These are phyloP conservation scores for Endogone sp. DNA, from an alignment of 192 early-diverging fungal genomes.

Conservation along the genomic window DNA sequence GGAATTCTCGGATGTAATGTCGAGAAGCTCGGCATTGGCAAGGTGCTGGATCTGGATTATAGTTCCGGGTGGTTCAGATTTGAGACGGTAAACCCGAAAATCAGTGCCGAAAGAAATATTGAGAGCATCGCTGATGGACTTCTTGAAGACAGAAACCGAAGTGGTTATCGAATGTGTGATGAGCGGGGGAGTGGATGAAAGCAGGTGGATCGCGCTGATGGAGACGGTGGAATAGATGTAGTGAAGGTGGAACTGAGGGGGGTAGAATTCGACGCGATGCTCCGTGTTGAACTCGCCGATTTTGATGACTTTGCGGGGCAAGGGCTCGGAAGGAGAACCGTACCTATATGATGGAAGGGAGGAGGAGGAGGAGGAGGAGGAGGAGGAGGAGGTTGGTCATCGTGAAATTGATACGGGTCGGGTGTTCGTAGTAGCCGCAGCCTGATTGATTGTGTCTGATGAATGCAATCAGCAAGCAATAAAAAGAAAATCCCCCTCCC, in stretches of 20 bases:
- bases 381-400: conserved; percentile 26
- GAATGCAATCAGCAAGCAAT: neutral
- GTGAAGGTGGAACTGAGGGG: conserved; percentile 32
- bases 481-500: too few species aligned
- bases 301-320: conserved; percentile 27
- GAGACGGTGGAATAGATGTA: conserved; percentile 15
- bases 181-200: conserved; percentile 19
- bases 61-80: conserved; percentile 4
- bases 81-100: conserved; percentile 21
- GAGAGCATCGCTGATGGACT: conserved; percentile 5
- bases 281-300: conserved; percentile 17
- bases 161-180: conserved; percentile 18
- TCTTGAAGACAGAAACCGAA: conserved; percentile 24
- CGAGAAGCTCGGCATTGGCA: too few species aligned
- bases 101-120: conserved; percentile 1
- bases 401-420: conserved; percentile 1
- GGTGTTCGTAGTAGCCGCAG: conserved; percentile 12
- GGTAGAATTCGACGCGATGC: conserved; percentile 34
- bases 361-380: too few species aligned
- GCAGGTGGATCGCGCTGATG: conserved; percentile 3
- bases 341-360: conserved; percentile 28
- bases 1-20: too few species aligned
- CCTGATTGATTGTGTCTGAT: neutral
- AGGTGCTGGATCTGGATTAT: too few species aligned
- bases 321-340: conserved; percentile 30